Conservation (phyloP, 2,329 filamentous ascomycete genomes). For the Penicillium sp. region DNA sequence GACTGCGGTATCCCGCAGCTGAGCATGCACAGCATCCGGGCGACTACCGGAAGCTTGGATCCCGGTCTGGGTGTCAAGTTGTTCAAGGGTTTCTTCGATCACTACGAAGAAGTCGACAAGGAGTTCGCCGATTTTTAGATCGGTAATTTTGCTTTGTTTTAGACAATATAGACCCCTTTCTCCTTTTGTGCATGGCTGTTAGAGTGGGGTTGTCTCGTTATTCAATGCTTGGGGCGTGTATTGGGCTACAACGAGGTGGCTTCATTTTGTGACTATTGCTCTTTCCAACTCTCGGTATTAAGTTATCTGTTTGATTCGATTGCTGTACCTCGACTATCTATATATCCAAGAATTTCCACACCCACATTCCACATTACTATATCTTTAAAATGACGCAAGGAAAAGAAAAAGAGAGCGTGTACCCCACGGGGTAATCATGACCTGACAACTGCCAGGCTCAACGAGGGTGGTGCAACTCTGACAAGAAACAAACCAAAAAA, state of each 20-base stretch:
- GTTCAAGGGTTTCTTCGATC: slow-evolving; percentile 85
- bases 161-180: neutral
- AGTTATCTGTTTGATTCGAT: neutral
- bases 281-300: neutral
- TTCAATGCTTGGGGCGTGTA: neutral
- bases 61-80: slow-evolving; percentile 83
- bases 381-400: neutral
- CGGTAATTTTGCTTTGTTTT: neutral
- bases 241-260: neutral
- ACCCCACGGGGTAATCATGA: neutral
- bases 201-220: neutral
- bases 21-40: slow-evolving; percentile 90
- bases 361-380: neutral
- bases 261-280: neutral
- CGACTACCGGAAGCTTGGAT: slow-evolving; percentile 80
- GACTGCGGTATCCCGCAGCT: slow-evolving; percentile 89
- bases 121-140: slow-evolving; percentile 60
- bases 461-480: neutral
- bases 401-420: neutral
- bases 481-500: neutral
- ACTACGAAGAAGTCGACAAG: slow-evolving; percentile 78
- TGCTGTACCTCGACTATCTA: slow-evolving; percentile 5
- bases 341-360: slow-evolving; percentile 8
- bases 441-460: neutral
- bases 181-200: neutral